Conservation (phyloP, 1,284 basidiomycete genomes). For the Chalciporus sp. region DNA sequence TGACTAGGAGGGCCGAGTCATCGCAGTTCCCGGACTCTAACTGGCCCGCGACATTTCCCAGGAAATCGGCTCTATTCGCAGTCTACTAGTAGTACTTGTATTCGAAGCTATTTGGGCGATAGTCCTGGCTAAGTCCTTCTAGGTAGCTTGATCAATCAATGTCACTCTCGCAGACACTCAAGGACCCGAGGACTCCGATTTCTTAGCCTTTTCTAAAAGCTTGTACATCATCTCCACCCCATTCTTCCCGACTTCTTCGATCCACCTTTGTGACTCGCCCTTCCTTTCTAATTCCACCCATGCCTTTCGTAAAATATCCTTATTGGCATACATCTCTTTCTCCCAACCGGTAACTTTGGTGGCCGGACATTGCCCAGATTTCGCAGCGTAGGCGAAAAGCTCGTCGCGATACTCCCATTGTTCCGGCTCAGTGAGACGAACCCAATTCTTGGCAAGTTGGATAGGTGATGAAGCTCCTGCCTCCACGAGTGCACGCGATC, state of each 20-base stretch:
- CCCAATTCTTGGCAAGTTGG: conserved; percentile 56
- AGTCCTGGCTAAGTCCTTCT: too few relatives aligned
- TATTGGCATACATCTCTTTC: conserved; percentile 56
- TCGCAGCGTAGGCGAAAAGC: conserved; percentile 51
- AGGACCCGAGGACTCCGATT: not conserved
- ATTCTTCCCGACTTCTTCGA: conserved; percentile 59
- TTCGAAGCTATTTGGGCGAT: not conserved
- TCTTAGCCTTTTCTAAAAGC: conserved; percentile 44
- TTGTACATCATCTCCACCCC: conserved; percentile 55
- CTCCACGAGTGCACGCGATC: conserved; percentile 45
- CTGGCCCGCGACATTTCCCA: too few relatives aligned
- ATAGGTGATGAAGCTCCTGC: conserved; percentile 34
- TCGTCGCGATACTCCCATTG: conserved; percentile 72
- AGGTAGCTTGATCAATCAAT: not conserved
- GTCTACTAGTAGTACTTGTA: not conserved
- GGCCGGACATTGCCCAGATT: conserved; percentile 33
- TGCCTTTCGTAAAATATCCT: conserved; percentile 47
- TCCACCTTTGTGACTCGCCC: conserved; percentile 60
- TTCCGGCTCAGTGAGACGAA: conserved; percentile 48
- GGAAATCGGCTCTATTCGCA: too few relatives aligned
- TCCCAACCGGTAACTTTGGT: conserved; percentile 56
- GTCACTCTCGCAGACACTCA: not conserved
- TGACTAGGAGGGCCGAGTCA: not conserved
- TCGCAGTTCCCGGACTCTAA: too few relatives aligned
- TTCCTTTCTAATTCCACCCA: conserved; percentile 62